Percentiles rank a stretch among this genome's conserved stretches.
Conservation (phyloP, 768 basidiomycete genomes). For the Phlebiopsis flavidoalba region DNA sequence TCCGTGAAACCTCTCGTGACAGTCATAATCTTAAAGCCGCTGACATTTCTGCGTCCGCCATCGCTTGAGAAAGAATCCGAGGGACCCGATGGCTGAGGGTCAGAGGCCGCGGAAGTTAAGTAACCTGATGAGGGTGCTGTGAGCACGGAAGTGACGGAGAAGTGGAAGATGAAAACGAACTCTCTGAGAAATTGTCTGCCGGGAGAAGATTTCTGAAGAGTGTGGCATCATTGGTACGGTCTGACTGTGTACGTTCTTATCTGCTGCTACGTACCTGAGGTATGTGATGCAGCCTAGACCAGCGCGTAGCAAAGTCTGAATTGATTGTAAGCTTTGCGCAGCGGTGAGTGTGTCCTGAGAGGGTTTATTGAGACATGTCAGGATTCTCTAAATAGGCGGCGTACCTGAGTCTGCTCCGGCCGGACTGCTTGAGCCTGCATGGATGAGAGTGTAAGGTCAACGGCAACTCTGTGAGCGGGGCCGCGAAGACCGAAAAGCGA, state of each 20-base stretch:
- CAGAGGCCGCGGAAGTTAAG: constrained; percentile 40
- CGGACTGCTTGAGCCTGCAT: constrained; percentile 37
- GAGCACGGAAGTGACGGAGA: not conserved
- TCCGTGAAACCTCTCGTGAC: constrained; percentile 75
- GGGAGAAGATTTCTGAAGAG: constrained; percentile 62
- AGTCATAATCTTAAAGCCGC: constrained; percentile 67
- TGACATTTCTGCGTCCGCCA: constrained; percentile 38
- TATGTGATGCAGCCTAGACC: constrained; percentile 76
- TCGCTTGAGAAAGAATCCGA: constrained; percentile 35
- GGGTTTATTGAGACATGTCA: not conserved
- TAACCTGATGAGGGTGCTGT: constrained; percentile 30
- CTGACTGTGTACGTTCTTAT: constrained; percentile 7
- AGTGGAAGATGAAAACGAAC: constrained; percentile 27
- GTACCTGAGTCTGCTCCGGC: constrained; percentile 24
- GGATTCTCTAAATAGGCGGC: not conserved
- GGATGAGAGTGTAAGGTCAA: not conserved
- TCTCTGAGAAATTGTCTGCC: constrained; percentile 72
- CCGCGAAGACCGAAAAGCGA: not conserved
- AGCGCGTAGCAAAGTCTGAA: constrained; percentile 68
- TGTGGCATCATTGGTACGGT: constrained; percentile 1
- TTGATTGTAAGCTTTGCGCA: constrained; percentile 63
- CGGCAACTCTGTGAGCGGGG: not conserved
- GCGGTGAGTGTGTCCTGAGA: constrained; percentile 25
- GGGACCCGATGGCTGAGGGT: constrained; percentile 25
- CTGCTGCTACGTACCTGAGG: constrained; percentile 43